These are phyloP conservation scores for Thielaviopsis ethacetica DNA, from an alignment of 2,329 filamentous ascomycete genomes.

Conservation along the genomic window DNA sequence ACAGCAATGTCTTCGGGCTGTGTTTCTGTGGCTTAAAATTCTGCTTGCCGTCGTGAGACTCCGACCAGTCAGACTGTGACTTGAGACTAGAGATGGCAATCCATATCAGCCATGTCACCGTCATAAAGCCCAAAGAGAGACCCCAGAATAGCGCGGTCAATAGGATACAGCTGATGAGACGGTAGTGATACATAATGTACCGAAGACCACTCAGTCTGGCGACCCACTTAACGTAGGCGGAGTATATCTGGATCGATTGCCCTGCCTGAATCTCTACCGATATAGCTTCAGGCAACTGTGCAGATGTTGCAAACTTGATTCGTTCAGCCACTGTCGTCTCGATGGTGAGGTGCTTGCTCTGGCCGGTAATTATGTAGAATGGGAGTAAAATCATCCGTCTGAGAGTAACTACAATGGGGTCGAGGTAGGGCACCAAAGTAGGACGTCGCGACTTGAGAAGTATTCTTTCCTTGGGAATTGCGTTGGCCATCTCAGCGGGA, in stretches of 20 bases:
- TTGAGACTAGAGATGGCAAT: conserved; percentile 2
- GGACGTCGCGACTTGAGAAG: conserved; percentile 54
- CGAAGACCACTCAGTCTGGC: conserved; percentile 62
- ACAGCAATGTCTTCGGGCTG: neutral
- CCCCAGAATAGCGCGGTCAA: conserved; percentile 63
- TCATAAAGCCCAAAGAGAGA: conserved; percentile 52
- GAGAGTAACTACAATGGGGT: conserved; percentile 47
- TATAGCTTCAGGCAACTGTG: conserved; percentile 28
- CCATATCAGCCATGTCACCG: conserved; percentile 46
- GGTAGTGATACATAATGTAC: conserved; percentile 78
- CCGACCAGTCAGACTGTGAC: neutral
- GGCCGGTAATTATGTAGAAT: conserved; percentile 42
- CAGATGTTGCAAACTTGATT: conserved; percentile 39
- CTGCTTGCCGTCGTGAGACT: conserved; percentile 15
- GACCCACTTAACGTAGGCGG: conserved; percentile 47
- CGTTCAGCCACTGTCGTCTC: conserved; percentile 55
- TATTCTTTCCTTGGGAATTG: conserved; percentile 16
- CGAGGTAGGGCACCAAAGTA: conserved; percentile 64
- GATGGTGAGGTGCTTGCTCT: conserved; percentile 4
- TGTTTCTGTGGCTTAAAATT: neutral
- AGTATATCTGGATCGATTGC: conserved; percentile 61
- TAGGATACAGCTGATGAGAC: conserved; percentile 48
- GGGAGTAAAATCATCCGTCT: conserved; percentile 47
- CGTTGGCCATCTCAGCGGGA: neutral
- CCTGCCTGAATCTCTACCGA: conserved; percentile 53